These are phyloP conservation scores for Fagus crenata DNA, from an alignment of 306 rosid species.

Conservation along the genomic window DNA sequence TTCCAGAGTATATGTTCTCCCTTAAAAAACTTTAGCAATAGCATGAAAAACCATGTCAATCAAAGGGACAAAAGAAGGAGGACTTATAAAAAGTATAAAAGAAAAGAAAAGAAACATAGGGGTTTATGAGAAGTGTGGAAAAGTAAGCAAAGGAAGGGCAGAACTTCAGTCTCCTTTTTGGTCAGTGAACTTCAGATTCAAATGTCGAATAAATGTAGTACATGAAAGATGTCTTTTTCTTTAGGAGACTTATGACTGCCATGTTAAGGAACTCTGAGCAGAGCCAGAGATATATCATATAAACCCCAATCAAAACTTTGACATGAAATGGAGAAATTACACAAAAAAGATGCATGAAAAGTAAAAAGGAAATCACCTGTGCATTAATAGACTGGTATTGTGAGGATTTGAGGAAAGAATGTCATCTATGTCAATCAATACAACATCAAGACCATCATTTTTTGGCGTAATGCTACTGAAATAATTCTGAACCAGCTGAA, in stretches of 20 bases:
- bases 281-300: not conserved
- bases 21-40: not conserved
- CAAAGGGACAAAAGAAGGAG: not conserved
- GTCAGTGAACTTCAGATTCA: not conserved
- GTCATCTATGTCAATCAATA: constrained; percentile 75
- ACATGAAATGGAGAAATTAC: not conserved
- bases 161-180: not conserved
- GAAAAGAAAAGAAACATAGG: too few species aligned
- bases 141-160: not conserved
- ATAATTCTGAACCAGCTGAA: constrained; percentile 48
- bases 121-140: not conserved
- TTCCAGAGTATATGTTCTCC: not conserved
- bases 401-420: constrained; percentile 38
- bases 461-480: constrained; percentile 39
- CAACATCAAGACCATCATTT: constrained; percentile 49
- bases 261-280: not conserved
- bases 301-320: not conserved
- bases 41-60: not conserved
- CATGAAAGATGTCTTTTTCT: not conserved
- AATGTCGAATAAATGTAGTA: not conserved
- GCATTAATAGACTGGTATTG: constrained; percentile 23
- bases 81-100: too few species aligned
- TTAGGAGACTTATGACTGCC: not conserved
- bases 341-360: not conserved
- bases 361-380: constrained; percentile 37